Evolutionary conservation across 495 filamentous ascomycete species (phyloP).

Genomic region (Sabuloglossum arenarium): DNA sequence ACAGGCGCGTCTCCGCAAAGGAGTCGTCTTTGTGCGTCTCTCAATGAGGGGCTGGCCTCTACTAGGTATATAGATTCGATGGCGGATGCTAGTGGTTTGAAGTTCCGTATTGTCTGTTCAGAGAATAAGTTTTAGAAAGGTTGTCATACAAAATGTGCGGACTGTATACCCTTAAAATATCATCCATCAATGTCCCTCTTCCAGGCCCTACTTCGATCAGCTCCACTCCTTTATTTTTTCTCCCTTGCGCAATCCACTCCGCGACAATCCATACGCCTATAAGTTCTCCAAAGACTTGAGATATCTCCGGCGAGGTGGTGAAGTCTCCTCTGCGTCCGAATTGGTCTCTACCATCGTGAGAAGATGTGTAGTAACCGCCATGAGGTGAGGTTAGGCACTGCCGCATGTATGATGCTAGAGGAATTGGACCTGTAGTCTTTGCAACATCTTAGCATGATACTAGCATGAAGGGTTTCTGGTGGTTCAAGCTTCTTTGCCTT

Average conservation of each 20-base stretch:
- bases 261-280: constrained; percentile 84
- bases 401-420: constrained; percentile 89
- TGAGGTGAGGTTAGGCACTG: constrained; percentile 83
- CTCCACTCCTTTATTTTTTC: constrained; percentile 46
- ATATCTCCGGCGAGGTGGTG: constrained; percentile 91
- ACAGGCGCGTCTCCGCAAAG: constrained; percentile 61
- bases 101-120: constrained; percentile 57
- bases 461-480: neutral
- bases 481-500: neutral
- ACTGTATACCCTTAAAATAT: constrained; percentile 60
- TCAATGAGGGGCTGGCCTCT: constrained; percentile 60
- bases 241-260: constrained; percentile 87
- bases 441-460: neutral
- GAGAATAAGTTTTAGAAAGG: neutral
- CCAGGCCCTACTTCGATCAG: constrained; percentile 88
- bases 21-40: constrained; percentile 53
- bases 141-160: neutral
- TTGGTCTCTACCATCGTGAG: constrained; percentile 40
- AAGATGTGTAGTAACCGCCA: constrained; percentile 86
- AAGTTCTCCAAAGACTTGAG: constrained; percentile 88
- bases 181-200: constrained; percentile 90
- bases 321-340: constrained; percentile 89
- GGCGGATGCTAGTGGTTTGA: constrained; percentile 51
- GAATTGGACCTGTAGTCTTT: constrained; percentile 67
- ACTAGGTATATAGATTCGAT: constrained; percentile 79